A percentile compares a stretch with the other conserved stretches of the same genome.
Conservation (phyloP, 2,329 filamentous ascomycete species). For the Phialocephala subalpina region DNA sequence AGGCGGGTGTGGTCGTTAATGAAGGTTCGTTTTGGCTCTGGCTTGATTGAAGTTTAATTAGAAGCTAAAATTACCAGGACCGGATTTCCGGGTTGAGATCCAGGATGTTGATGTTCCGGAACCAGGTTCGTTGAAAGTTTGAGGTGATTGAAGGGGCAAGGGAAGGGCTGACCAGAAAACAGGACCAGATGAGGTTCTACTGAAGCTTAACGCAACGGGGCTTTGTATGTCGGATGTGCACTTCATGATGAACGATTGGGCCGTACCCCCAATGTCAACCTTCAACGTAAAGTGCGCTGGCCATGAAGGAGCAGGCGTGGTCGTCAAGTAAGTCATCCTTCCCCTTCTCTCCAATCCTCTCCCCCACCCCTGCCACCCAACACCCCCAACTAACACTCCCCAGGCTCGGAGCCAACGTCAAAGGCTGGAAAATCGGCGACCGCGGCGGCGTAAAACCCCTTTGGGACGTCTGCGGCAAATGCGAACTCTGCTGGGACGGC, state of each 20-base stretch:
- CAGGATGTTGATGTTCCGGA: constrained; percentile 57
- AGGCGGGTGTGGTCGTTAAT: constrained; percentile 58
- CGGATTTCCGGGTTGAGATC: constrained; percentile 56
- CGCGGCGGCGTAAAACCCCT: constrained; percentile 61
- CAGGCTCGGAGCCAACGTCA: constrained; percentile 57
- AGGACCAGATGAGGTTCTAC: constrained; percentile 57
- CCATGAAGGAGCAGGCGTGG: constrained; percentile 65
- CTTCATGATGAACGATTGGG: constrained; percentile 63
- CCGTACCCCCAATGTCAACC: constrained; percentile 52
- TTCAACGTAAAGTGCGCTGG: constrained; percentile 56
- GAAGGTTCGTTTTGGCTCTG: constrained; percentile 35
- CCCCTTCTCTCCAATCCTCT: no score
- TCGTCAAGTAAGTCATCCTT: constrained; percentile 52
- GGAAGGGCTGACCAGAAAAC: background rate
- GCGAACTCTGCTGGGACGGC: constrained; percentile 58
- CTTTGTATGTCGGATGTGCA: constrained; percentile 66
- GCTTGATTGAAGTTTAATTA: background rate
- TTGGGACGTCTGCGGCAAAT: constrained; percentile 58
- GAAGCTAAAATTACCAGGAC: constrained; percentile 43
- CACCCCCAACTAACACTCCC: no score
- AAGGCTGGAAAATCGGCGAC: constrained; percentile 60
- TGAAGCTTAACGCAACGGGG: constrained; percentile 65
- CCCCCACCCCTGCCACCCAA: no score
- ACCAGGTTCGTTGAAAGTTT: constrained; percentile 41
- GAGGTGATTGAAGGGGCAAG: background rate